These are phyloP conservation scores for Penicillium fimorum DNA, from an alignment of 495 filamentous ascomycete species.

Conservation along the genomic window DNA sequence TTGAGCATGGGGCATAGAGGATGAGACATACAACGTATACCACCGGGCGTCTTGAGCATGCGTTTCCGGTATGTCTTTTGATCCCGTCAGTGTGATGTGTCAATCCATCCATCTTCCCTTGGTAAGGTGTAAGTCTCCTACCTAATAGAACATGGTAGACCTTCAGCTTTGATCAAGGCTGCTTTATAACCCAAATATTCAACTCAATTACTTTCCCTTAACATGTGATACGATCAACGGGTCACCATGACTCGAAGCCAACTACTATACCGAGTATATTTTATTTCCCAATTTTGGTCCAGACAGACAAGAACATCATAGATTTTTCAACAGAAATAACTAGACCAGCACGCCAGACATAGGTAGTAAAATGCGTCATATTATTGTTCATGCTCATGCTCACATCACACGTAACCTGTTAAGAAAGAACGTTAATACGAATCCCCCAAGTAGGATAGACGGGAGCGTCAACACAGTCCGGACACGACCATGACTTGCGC, in stretches of 20 bases:
- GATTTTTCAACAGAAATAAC: constrained; percentile 22
- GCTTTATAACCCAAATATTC: neutral
- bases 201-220: neutral
- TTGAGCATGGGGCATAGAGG: too few species aligned
- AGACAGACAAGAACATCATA: constrained; percentile 14
- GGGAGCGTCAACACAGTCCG: neutral
- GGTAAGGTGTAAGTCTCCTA: neutral
- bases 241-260: neutral
- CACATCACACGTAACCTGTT: constrained; percentile 45
- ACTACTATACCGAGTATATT: constrained; percentile 13
- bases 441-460: neutral
- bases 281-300: constrained; percentile 16
- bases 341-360: constrained; percentile 22
- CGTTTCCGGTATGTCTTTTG: neutral
- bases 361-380: constrained; percentile 31
- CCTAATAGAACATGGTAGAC: too few species aligned
- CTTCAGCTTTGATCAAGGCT: too few species aligned
- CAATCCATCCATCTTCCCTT: neutral
- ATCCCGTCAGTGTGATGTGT: too few species aligned
- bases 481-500: neutral
- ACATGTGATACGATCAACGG: neutral
- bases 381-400: constrained; percentile 41
- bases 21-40: neutral
- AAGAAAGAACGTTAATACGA: neutral
- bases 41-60: neutral